phyloP scores from a whole-genome alignment of 2,329 filamentous ascomycete genomes.

The Tolypocladium tropicale region DNA sequence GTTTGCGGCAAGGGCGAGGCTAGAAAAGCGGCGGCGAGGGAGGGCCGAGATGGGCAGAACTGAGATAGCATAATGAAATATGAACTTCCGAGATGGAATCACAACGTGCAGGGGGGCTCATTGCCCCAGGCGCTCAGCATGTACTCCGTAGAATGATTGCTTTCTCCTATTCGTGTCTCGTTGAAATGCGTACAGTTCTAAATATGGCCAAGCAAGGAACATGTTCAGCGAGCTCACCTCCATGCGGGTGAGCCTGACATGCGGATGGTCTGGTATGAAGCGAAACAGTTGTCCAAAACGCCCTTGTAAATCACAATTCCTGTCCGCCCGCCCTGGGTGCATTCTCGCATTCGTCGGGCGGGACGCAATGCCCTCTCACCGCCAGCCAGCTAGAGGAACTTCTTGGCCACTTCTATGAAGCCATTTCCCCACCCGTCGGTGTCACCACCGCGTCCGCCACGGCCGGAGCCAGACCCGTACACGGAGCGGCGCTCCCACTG shows the following conservation, averaged over 20 bases:
- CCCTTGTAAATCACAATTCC: background rate
- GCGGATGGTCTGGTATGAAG: background rate
- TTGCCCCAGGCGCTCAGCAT: too few relatives aligned
- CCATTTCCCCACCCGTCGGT: slow-evolving; percentile 23
- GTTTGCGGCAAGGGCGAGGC: background rate
- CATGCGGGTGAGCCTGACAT: background rate
- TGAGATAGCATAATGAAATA: background rate
- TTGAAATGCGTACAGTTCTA: background rate
- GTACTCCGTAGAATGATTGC: too few relatives aligned
- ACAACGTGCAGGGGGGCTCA: too few relatives aligned
- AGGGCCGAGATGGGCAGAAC: background rate
- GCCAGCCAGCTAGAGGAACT: slow-evolving; percentile 17
- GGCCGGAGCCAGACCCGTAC: slow-evolving; percentile 16
- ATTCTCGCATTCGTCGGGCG: background rate
- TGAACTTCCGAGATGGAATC: background rate
- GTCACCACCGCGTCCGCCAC: slow-evolving; percentile 9
- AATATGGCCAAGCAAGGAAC: background rate
- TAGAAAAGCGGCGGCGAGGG: background rate
- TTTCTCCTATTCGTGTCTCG: background rate
- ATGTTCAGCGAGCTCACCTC: background rate
- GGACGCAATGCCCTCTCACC: background rate
- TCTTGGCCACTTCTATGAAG: slow-evolving; percentile 28
- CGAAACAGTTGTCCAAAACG: background rate
- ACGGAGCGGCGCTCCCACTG: slow-evolving; percentile 28
- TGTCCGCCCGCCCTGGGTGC: background rate